Evolutionary conservation across 352 stramenopile genomes (phyloP).

Genomic region (Lagenidium sp.): DNA sequence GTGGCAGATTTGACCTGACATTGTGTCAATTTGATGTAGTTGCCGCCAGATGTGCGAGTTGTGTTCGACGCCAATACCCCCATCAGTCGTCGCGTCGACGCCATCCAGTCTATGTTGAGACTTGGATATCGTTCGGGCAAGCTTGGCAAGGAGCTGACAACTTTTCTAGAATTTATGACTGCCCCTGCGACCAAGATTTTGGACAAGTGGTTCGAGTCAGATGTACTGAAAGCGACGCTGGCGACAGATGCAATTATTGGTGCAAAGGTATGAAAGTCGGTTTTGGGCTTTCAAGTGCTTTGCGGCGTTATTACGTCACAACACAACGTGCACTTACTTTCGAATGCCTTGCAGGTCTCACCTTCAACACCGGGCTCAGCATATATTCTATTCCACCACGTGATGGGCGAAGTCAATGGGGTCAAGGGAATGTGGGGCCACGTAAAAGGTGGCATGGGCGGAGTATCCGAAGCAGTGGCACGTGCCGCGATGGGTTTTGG

Average conservation of each 20-base stretch:
- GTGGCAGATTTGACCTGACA: neutral
- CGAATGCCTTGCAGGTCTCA: constrained; percentile 29
- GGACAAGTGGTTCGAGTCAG: constrained; percentile 87
- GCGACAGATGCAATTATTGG: constrained; percentile 91
- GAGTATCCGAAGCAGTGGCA: constrained; percentile 58
- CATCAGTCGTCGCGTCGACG: constrained; percentile 53
- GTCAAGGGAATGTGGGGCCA: constrained; percentile 86
- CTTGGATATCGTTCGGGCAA: constrained; percentile 57
- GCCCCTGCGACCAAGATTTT: constrained; percentile 80
- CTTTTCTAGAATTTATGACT: constrained; percentile 86
- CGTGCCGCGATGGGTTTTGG: constrained; percentile 52
- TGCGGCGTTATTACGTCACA: too few relatives aligned
- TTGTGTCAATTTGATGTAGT: constrained; percentile 13
- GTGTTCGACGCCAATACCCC: constrained; percentile 39
- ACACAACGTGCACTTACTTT: too few relatives aligned
- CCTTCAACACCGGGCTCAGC: constrained; percentile 80
- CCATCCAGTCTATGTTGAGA: constrained; percentile 51
- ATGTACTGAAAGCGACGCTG: constrained; percentile 86
- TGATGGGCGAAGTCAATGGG: constrained; percentile 88
- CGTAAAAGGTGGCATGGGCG: constrained; percentile 86
- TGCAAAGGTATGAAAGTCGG: constrained; percentile 65
- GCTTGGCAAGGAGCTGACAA: constrained; percentile 63
- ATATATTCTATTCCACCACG: constrained; percentile 89
- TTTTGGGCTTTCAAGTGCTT: too few relatives aligned
- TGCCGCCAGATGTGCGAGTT: constrained; percentile 63